These are phyloP conservation scores for Sporopachydermia cereana DNA, from an alignment of 1,139 yeast species.

Conservation along the genomic window DNA sequence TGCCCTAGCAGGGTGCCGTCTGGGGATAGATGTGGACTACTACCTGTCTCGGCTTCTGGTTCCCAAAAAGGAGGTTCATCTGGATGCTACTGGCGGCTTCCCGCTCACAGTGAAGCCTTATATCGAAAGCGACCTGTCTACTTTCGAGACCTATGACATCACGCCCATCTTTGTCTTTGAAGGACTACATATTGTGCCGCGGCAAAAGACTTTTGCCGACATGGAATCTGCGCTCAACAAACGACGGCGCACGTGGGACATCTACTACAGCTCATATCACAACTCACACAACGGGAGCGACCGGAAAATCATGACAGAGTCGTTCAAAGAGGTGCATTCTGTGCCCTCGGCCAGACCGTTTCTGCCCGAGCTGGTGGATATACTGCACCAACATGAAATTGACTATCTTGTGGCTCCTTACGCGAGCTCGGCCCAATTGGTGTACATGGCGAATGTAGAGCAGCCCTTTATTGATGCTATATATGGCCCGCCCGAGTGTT, in stretches of 20 bases:
- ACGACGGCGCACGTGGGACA: constrained; percentile 26
- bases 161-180: constrained; percentile 68
- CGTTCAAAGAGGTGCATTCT: constrained; percentile 1
- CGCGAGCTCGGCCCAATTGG: constrained; percentile 69
- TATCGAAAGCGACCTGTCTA: constrained; percentile 51
- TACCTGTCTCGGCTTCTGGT: constrained; percentile 49
- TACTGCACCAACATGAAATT: constrained; percentile 44
- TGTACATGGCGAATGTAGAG: constrained; percentile 45
- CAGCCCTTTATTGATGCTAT: constrained; percentile 54
- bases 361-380: constrained; percentile 37
- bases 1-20: constrained; percentile 49
- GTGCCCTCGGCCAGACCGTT: constrained; percentile 15
- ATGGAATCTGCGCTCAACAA: constrained; percentile 10
- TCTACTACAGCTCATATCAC: constrained; percentile 14
- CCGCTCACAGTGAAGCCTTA: constrained; percentile 52
- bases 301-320: constrained; percentile 8
- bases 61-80: constrained; percentile 56
- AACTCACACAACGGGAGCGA: constrained; percentile 11
- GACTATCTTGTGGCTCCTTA: constrained; percentile 77
- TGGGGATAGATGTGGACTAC: constrained; percentile 82
- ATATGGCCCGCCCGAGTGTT: constrained; percentile 74
- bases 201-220: constrained; percentile 12
- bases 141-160: constrained; percentile 48
- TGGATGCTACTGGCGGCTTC: constrained; percentile 76
- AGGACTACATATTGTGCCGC: constrained; percentile 30